Base-by-base conservation (phyloP, 805 yeast genomes). In the Candida suzukii region DNA sequence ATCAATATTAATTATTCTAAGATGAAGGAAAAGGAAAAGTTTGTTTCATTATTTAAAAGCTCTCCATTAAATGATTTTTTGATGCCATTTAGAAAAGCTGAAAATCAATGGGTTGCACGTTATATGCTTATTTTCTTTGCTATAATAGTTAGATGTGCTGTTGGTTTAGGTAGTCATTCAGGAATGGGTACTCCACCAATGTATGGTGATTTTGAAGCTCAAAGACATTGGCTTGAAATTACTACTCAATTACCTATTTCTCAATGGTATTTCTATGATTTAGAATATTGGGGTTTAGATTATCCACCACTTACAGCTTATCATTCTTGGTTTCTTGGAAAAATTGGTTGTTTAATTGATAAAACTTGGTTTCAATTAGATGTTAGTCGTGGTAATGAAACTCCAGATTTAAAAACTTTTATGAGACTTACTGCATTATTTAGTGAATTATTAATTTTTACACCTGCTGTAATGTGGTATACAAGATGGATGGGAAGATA, bases 201-300 rank as follows among this genome's bases (percentile, higher is more conserved):
- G 76, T 79, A 68, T 66, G 99, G 99, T 7, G 99, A 93, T 58
- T 91, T 93, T 55, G 99, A 93, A 60, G 98, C 98, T 0, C 99
- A 93, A 60, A 74, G 99, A 49, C 99, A 91, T 60, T 93, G 99
- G 99, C 73, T 93, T 76, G 99, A 93, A 58, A 68, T 91, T 40
- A 91, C 98, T 0, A 78, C 71, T 31, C 78, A 80, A 50, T 59
- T 90, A 38, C 93, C 96, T 0, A 61, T 87, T 1, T 60, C 66
- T 0, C 51, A 83, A 46, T 93, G 99, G 99, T 93, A 93, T 57
- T 85, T 73, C 65, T 88, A 79, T 60, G 96, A 93, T 57, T 68
- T 88, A 35, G 78, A 80, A 50, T 88, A 91, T 65, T 93, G 99
- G 98, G 96, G 98, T 1, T 69, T 93, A 28, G 99, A 93, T 61